Evolutionary conservation across 257 asterid genomes (phyloP).

Genomic region (Petunia secreta): DNA sequence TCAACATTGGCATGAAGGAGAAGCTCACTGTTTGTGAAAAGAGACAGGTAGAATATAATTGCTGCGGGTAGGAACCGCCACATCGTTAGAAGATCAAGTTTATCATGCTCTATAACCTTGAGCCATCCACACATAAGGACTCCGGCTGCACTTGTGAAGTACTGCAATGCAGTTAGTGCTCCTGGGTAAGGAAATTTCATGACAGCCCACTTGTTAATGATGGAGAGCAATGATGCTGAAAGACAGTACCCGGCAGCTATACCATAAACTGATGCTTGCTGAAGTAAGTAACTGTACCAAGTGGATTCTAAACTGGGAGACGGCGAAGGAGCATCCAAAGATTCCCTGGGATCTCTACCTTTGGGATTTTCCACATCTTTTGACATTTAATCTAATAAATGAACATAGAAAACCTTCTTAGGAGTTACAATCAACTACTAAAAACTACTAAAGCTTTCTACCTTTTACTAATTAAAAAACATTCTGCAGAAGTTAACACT

Average conservation of each 20-base stretch:
- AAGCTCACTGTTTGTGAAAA: conserved; percentile 87
- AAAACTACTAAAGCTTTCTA: neutral
- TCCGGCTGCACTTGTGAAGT: conserved; percentile 79
- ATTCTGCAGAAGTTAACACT: neutral
- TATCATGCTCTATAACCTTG: conserved; percentile 66
- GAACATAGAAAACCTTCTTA: neutral
- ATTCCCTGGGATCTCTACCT: conserved; percentile 33
- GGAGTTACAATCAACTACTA: conserved; percentile 11
- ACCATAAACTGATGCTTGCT: conserved; percentile 75
- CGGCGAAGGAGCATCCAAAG: conserved; percentile 34
- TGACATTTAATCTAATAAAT: conserved; percentile 58
- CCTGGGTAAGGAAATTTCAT: conserved; percentile 95
- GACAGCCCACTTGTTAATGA: conserved; percentile 92
- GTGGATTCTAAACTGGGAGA: conserved; percentile 40
- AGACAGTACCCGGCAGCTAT: conserved; percentile 84
- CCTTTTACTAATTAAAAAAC: neutral
- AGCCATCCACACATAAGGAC: conserved; percentile 74
- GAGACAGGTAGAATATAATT: conserved; percentile 70
- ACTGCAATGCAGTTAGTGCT: conserved; percentile 88
- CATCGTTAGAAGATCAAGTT: conserved; percentile 72
- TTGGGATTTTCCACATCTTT: conserved; percentile 71
- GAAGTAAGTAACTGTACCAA: conserved; percentile 56
- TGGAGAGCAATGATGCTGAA: conserved; percentile 80
- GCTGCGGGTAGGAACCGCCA: conserved; percentile 95
- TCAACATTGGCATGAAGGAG: conserved; percentile 94